Percentiles rank a stretch among this genome's conserved stretches.
Evolutionary conservation across 2,329 filamentous ascomycete genomes (phyloP).

Genomic region (Talaromyces amestolkiae): DNA sequence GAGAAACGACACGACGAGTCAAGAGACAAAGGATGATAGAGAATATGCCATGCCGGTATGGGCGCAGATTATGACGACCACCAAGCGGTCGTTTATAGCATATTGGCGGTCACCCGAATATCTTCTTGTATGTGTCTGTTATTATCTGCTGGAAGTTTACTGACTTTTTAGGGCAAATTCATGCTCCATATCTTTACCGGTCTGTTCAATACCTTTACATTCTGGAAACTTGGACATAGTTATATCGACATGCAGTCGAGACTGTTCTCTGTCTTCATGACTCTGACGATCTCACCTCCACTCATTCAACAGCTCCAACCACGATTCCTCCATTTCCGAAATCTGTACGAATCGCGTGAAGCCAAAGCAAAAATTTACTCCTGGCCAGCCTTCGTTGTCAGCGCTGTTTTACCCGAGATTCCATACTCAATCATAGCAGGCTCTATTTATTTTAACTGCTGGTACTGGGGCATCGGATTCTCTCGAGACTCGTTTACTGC

Average conservation of each 20-base stretch:
- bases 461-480: constrained; percentile 59
- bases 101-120: constrained; percentile 68
- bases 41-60: constrained; percentile 63
- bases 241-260: constrained; percentile 66
- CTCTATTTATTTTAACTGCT: constrained; percentile 63
- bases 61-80: constrained; percentile 55
- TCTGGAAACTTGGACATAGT: constrained; percentile 60
- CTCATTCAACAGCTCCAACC: constrained; percentile 77
- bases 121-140: constrained; percentile 33
- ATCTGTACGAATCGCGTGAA: constrained; percentile 70
- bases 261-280: constrained; percentile 75
- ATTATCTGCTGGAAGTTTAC: not conserved
- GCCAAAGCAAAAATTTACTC: constrained; percentile 76
- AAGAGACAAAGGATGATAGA: constrained; percentile 50
- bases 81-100: constrained; percentile 58
- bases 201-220: constrained; percentile 69
- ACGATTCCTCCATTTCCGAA: constrained; percentile 63
- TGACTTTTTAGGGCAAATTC: constrained; percentile 54
- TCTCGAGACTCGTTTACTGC: constrained; percentile 56
- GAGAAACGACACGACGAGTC: constrained; percentile 36
- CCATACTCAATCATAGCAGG: constrained; percentile 67
- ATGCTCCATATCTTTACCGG: constrained; percentile 62
- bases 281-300: constrained; percentile 69
- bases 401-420: constrained; percentile 65
- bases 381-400: constrained; percentile 68